Percentiles rank a stretch among this genome's conserved stretches.
phyloP scores from a whole-genome alignment of 116 monocot species.

The Zostera marina region DNA sequence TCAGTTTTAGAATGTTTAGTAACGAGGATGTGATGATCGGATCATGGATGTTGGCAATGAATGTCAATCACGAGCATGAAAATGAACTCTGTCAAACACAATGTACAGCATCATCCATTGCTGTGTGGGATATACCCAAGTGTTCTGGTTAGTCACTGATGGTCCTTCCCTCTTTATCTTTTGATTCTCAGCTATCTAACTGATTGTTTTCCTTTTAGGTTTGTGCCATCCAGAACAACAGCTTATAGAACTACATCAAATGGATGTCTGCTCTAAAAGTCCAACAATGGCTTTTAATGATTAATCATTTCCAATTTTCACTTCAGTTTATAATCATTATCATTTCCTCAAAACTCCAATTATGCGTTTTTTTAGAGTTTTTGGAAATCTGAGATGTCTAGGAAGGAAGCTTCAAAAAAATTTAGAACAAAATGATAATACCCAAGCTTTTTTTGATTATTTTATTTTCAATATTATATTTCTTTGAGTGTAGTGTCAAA shows the following conservation, averaged over 20 bases:
- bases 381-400: too few relatives aligned
- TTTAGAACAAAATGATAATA: too few relatives aligned
- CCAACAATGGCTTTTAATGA: slow-evolving; percentile 19
- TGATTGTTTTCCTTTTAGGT: slow-evolving; percentile 16
- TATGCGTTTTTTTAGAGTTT: too few relatives aligned
- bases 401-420: too few relatives aligned
- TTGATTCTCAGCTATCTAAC: neutral
- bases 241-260: slow-evolving; percentile 66
- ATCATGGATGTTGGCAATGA: slow-evolving; percentile 87
- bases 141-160: slow-evolving; percentile 50
- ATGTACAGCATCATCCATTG: slow-evolving; percentile 60
- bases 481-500: too few relatives aligned
- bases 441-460: too few relatives aligned
- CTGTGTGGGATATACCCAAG: slow-evolving; percentile 91
- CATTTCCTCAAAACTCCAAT: too few relatives aligned
- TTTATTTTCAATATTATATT: too few relatives aligned
- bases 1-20: slow-evolving; percentile 33
- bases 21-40: slow-evolving; percentile 92
- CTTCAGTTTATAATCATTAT: too few relatives aligned
- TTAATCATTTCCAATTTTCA: slow-evolving; percentile 3
- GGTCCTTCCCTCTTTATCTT: neutral
- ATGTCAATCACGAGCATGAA: slow-evolving; percentile 75
- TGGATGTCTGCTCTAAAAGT: slow-evolving; percentile 45
- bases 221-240: slow-evolving; percentile 69
- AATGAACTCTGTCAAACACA: slow-evolving; percentile 40